These are phyloP conservation scores for Dicorynia guianensis DNA, from an alignment of 306 rosid species.

Conservation along the genomic window DNA sequence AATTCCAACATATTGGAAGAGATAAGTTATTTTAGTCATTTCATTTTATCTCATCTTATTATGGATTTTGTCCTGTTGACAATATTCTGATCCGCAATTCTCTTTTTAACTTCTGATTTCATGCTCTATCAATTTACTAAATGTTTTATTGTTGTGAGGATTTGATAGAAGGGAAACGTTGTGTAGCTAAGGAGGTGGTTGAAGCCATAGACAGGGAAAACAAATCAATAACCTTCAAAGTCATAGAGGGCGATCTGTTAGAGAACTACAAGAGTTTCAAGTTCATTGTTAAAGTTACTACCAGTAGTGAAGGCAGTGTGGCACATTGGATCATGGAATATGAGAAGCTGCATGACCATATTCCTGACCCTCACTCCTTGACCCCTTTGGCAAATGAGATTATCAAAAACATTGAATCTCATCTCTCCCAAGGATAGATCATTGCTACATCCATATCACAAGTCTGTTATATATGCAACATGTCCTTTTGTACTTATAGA, in stretches of 20 bases:
- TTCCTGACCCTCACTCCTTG: slow-evolving; percentile 43
- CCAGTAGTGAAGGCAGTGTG: slow-evolving; percentile 40
- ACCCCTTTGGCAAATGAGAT: background rate
- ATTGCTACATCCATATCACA: no score
- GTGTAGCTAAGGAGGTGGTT: slow-evolving; percentile 37
- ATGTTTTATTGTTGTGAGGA: no score
- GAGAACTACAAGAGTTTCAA: slow-evolving; percentile 40
- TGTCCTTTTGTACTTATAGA: no score
- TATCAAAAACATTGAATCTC: slow-evolving; percentile 40
- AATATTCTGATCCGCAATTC: no score
- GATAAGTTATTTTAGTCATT: no score
- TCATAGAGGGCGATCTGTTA: slow-evolving; percentile 39
- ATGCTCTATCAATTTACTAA: no score
- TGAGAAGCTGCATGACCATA: slow-evolving; percentile 42
- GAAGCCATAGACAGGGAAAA: slow-evolving; percentile 48
- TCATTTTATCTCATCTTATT: no score
- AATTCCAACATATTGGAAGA: no score
- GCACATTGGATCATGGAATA: slow-evolving; percentile 46
- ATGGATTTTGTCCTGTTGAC: no score
- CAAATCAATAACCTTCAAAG: slow-evolving; percentile 42
- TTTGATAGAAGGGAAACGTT: slow-evolving; percentile 41
- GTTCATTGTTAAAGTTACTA: background rate
- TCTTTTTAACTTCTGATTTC: no score
- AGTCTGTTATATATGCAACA: no score
- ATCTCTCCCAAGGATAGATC: background rate